Conservation (phyloP, 257 asterid species). For the Solanum lycopersicoides region DNA sequence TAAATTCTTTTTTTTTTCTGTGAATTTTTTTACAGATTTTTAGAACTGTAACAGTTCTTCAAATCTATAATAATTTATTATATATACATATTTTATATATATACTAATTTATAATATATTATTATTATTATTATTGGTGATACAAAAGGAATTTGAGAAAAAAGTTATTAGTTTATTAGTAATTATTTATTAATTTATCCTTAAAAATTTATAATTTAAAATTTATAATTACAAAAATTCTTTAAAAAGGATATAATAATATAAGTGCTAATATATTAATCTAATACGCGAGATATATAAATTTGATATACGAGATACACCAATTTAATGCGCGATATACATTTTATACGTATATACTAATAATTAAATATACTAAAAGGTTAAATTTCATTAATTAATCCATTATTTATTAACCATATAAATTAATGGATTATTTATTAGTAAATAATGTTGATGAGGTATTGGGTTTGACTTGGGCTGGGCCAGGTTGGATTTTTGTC, state of each 20-base stretch:
- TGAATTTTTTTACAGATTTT: slow-evolving; percentile 7
- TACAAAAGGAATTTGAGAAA: background rate
- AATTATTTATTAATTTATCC: background rate
- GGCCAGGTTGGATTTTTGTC: background rate
- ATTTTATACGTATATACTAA: no score
- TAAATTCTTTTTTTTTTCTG: background rate
- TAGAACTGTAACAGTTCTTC: background rate
- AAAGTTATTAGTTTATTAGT: background rate
- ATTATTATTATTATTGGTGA: background rate
- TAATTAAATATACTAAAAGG: no score
- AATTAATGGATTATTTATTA: slow-evolving; percentile 12
- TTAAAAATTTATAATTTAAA: no score
- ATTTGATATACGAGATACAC: no score
- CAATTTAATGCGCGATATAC: no score
- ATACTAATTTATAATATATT: background rate
- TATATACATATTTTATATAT: background rate
- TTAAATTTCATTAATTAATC: no score
- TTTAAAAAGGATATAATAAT: no score
- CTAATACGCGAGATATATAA: no score
- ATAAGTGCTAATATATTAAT: no score
- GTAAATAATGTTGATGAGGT: background rate
- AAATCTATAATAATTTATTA: background rate
- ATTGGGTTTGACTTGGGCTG: background rate
- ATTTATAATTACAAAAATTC: no score
- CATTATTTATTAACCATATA: background rate